Evolutionary conservation across 2,329 filamentous ascomycete genomes (phyloP), one percentile per base, ranked within the genome.

Genomic region (Aspergillus latus): DNA sequence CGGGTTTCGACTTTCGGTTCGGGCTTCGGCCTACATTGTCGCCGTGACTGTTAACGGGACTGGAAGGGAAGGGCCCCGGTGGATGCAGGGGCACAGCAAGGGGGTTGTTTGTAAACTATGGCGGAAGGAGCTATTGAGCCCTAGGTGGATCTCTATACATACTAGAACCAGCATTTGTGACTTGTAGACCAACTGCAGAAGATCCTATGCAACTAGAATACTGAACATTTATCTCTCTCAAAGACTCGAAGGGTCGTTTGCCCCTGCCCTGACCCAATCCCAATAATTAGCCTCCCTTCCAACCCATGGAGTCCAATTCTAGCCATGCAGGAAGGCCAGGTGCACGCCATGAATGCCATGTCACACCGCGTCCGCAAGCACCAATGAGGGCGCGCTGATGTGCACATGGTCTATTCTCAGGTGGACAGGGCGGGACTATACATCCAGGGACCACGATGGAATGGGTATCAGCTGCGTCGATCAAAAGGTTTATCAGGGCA

Each of bases 381-480:
- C 49, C 49, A 52, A 52, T 52, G 5, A 52, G 29, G 15, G 6
- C n/a, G 5, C 28, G 28, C n/a, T 44, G 40, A 52, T 44, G 49
- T n/a, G 49, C 49, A 45, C 49, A 52, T 52, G 49, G 49, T 28
- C 39, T 29, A 21, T 52, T 37, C 13, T 42, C 37, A 50, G 37
- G 48, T 16, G 26, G 29, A 28, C 39, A 42, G 16, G 40, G 28
- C 21, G 26, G 16, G 5, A 6, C 37, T 40, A 13, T 16, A 15
- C 37, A 15, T 26, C 16, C n/a, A 44, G 40, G 40, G 21, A 28
- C 21, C 10, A 21, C 29, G 16, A 43, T 39, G 2, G 9, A 50
- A 42, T 5, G 10, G 39, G 48, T 13, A 43, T 32, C 7, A 42
- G 13, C 7, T 42, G 36, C n/a, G 48, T 21, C 10, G 37, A 50